Conservation (phyloP, 257 asterid species). For the Perilla frutescens region DNA sequence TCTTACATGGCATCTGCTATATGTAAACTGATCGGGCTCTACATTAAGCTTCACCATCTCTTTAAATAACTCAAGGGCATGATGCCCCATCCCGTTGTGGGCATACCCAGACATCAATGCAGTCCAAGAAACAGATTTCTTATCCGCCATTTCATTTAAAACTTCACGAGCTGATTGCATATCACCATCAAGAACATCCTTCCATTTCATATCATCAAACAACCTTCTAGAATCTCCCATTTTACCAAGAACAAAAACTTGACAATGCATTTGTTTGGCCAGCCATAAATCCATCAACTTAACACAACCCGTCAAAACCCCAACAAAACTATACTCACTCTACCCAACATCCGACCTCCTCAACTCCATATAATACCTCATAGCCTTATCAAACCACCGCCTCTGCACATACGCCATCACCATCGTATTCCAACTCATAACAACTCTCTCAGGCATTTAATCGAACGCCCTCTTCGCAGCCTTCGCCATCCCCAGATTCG, state of each 20-base stretch:
- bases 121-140: constrained; percentile 70
- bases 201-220: constrained; percentile 64
- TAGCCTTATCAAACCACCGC: constrained; percentile 59
- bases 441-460: constrained; percentile 68
- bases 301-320: constrained; percentile 58
- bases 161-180: constrained; percentile 59
- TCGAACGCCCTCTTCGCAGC: constrained; percentile 63
- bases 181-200: constrained; percentile 61
- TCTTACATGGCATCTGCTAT: constrained; percentile 54
- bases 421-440: constrained; percentile 79
- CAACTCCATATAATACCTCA: too few relatives aligned
- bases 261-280: constrained; percentile 65
- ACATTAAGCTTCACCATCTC: constrained; percentile 49
- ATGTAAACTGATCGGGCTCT: constrained; percentile 66
- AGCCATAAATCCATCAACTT: constrained; percentile 62
- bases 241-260: constrained; percentile 55
- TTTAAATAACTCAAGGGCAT: constrained; percentile 51
- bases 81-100: constrained; percentile 46
- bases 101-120: constrained; percentile 67
- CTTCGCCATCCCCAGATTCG: too few relatives aligned
- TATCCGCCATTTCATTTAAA: constrained; percentile 61
- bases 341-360: constrained; percentile 58
- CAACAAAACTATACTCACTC: constrained; percentile 68
- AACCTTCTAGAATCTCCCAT: constrained; percentile 58
- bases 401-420: constrained; percentile 57